These are phyloP conservation scores for Platanthera guangdongensis DNA, from an alignment of 106 monocot species.

Conservation along the genomic window DNA sequence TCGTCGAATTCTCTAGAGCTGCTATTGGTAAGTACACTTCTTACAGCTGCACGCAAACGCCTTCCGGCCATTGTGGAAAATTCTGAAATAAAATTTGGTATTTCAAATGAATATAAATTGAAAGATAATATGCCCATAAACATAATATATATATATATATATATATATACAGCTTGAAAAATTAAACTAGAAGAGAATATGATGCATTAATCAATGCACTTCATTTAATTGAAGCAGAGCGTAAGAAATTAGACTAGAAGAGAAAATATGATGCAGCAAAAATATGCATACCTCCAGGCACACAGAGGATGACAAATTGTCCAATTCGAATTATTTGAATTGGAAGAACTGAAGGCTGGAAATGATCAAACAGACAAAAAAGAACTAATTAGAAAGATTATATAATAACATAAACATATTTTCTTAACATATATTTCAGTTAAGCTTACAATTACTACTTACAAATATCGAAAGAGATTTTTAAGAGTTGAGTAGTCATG, in stretches of 20 bases:
- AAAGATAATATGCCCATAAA: not conserved
- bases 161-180: not conserved
- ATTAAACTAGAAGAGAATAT: too few species aligned
- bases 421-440: not conserved
- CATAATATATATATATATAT: not conserved
- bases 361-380: conserved; percentile 4
- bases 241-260: not conserved
- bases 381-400: not conserved
- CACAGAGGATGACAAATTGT: conserved; percentile 77
- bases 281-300: conserved; percentile 72
- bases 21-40: conserved; percentile 33
- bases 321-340: conserved; percentile 83
- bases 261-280: not conserved
- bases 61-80: conserved; percentile 96
- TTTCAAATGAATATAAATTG: not conserved
- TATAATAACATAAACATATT: not conserved
- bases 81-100: conserved; percentile 33
- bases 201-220: not conserved
- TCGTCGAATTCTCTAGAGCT: conserved; percentile 39
- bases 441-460: not conserved
- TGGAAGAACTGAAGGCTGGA: conserved; percentile 85
- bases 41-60: conserved; percentile 76
- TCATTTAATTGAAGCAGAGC: not conserved
- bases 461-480: not conserved
- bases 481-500: not conserved